Percentiles rank a stretch among this genome's conserved stretches.
These are phyloP conservation scores for Penstemon eatonii DNA, from an alignment of 257 asterid species.

Conservation along the genomic window DNA sequence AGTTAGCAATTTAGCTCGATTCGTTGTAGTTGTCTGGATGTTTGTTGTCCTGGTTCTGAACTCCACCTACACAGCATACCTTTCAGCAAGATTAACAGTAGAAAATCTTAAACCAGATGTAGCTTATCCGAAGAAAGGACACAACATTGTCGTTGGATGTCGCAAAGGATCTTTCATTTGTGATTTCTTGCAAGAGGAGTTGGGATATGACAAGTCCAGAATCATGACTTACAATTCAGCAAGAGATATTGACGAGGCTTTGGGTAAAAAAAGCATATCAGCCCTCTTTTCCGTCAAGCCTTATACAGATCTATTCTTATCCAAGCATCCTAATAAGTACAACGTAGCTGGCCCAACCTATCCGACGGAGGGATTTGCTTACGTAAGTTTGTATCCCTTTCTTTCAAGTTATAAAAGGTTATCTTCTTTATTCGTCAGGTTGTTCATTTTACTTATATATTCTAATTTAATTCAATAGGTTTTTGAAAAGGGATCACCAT, in stretches of 20 bases:
- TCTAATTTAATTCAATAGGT: constrained; percentile 1
- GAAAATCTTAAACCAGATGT: constrained; percentile 32
- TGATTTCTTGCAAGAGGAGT: constrained; percentile 19
- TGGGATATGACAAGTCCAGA: constrained; percentile 32
- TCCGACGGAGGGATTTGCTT: constrained; percentile 36
- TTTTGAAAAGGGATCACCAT: constrained; percentile 39
- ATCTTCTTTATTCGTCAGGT: too few species aligned
- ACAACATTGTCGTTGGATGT: constrained; percentile 39
- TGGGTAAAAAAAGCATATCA: constrained; percentile 37
- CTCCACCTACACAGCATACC: constrained; percentile 38
- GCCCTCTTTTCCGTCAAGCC: constrained; percentile 33
- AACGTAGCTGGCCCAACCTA: constrained; percentile 29
- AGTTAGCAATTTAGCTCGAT: constrained; percentile 38
- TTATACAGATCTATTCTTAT: constrained; percentile 24
- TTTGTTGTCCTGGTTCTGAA: constrained; percentile 41
- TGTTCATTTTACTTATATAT: too few species aligned
- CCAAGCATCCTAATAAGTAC: constrained; percentile 34
- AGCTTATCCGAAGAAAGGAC: constrained; percentile 24
- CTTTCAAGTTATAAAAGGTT: too few species aligned
- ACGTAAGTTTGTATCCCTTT: constrained; percentile 21
- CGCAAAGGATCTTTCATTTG: constrained; percentile 37
- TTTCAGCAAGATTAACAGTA: constrained; percentile 38
- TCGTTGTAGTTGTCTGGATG: constrained; percentile 41
- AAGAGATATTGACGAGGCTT: constrained; percentile 30
- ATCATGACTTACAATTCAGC: constrained; percentile 25